phyloP scores from a whole-genome alignment of 805 yeast species.

The Yamadazyma insecticola region DNA sequence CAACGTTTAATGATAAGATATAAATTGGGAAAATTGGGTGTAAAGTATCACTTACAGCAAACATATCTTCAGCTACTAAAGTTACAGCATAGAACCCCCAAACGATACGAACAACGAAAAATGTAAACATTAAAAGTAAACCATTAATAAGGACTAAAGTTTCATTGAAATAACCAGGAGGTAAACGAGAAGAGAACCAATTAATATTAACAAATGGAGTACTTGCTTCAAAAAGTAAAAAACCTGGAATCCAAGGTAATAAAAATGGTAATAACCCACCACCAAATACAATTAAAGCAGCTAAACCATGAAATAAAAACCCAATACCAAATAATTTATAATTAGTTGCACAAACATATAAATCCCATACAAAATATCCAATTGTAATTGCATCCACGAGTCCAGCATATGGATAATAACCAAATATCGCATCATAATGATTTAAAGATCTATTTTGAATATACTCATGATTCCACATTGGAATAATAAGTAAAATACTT shows the following conservation, averaged over 20 bases:
- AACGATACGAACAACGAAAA: slow-evolving; percentile 72
- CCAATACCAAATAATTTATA: slow-evolving; percentile 72
- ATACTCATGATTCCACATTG: slow-evolving; percentile 57
- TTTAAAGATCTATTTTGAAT: slow-evolving; percentile 36
- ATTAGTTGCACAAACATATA: slow-evolving; percentile 60
- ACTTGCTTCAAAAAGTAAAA: slow-evolving; percentile 79
- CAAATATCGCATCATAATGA: slow-evolving; percentile 45
- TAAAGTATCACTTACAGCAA: slow-evolving; percentile 36
- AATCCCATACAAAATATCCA: slow-evolving; percentile 94
- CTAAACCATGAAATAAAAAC: slow-evolving; percentile 77
- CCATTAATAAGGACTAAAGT: slow-evolving; percentile 65
- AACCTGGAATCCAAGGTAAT: slow-evolving; percentile 77
- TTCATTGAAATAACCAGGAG: slow-evolving; percentile 58
- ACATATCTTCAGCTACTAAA: slow-evolving; percentile 45
- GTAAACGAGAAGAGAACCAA: slow-evolving; percentile 83
- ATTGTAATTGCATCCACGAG: slow-evolving; percentile 65
- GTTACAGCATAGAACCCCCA: slow-evolving; percentile 83
- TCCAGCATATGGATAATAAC: slow-evolving; percentile 71
- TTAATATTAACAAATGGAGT: slow-evolving; percentile 94
- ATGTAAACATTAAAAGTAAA: slow-evolving; percentile 56
- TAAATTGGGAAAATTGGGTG: slow-evolving; percentile 45
- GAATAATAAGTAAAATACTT: slow-evolving; percentile 56
- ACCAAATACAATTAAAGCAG: slow-evolving; percentile 71
- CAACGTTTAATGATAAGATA: slow-evolving; percentile 54
- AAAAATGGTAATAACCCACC: slow-evolving; percentile 67